Base-by-base conservation (phyloP, 2,329 filamentous ascomycete species). In the Fusarium proliferatum region DNA sequence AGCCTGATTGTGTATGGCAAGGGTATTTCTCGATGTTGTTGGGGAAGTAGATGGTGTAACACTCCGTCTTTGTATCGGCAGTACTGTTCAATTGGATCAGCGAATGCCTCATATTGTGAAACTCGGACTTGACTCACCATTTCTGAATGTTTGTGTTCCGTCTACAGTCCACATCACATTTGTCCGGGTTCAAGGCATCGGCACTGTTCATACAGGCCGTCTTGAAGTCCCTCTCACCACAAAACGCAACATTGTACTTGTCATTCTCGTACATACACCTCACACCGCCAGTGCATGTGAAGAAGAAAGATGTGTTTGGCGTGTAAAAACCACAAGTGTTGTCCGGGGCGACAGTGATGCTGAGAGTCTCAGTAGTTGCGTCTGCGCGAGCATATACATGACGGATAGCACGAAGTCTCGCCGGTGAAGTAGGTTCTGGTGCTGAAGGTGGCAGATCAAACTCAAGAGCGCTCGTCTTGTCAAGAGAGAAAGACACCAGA, bases 221-320 rank as follows among this genome's bases (percentile, higher is more conserved):
- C 43, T 51, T 64, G 26, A 73, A 61, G 15, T 61, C 59, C 11
- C n/a, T 39, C 16, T 28, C 49, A 6, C 58, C 61, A 26, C 71
- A 73, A 41, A 73, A 73, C 6, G 46, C 62, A 43, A 68, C 23
- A 41, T 73, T 73, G 67, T 68, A 73, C 62, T 71, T 73, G 26
- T 64, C 43, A 16, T 70, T 61, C 34, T 73, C 71, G 33, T 65
- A 73, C 59, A 73, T 59, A 39, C 71, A 73, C 16, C 26, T 66
- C 15, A 49, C 41, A 28, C 59, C 41, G 11, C 30, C 30, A 15
- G 41, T 21, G 30, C 71, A 73, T 21, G 58, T 67, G 55, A 70
- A 71, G 34, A 41, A 49, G 43, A 55, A 71, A 9, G 42, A 36
- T 10, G 53, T 70, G 21, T 51, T 28, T 16, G 70, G 66, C 4